These are phyloP conservation scores for Neopestalotiopsis clavispora DNA, from an alignment of 2,329 filamentous ascomycete species.

Conservation along the genomic window DNA sequence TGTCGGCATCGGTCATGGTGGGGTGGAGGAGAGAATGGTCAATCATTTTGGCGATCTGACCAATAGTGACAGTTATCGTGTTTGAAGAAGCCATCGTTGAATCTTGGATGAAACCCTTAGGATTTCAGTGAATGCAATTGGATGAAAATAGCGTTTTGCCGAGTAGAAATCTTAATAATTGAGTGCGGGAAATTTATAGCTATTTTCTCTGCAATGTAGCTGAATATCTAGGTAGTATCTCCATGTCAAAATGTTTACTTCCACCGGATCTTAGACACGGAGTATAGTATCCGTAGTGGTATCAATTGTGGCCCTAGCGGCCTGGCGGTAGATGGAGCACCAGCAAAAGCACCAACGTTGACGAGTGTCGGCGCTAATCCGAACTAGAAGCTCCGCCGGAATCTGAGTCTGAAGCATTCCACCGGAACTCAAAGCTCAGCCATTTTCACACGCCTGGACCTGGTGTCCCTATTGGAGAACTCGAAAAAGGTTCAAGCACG, in stretches of 20 bases:
- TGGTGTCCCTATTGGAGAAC: no score
- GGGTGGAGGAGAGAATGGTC: conserved; percentile 68
- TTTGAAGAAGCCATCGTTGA: neutral
- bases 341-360: no score
- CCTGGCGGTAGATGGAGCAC: no score
- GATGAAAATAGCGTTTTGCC: neutral
- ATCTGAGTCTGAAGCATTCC: no score
- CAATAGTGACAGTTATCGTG: conserved; percentile 46
- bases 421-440: no score
- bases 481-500: no score
- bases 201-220: neutral
- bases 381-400: no score
- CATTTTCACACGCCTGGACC: no score
- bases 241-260: neutral
- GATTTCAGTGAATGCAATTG: neutral
- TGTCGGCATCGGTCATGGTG: conserved; percentile 62
- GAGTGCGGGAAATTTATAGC: neutral
- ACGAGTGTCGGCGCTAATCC: no score
- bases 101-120: neutral
- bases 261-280: neutral
- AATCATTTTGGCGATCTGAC: conserved; percentile 58
- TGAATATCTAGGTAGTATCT: neutral
- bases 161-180: neutral
- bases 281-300: neutral
- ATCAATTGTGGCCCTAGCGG: no score